Base-by-base conservation (phyloP, 2,329 filamentous ascomycete genomes). In the Aspergillus fumigatus region DNA sequence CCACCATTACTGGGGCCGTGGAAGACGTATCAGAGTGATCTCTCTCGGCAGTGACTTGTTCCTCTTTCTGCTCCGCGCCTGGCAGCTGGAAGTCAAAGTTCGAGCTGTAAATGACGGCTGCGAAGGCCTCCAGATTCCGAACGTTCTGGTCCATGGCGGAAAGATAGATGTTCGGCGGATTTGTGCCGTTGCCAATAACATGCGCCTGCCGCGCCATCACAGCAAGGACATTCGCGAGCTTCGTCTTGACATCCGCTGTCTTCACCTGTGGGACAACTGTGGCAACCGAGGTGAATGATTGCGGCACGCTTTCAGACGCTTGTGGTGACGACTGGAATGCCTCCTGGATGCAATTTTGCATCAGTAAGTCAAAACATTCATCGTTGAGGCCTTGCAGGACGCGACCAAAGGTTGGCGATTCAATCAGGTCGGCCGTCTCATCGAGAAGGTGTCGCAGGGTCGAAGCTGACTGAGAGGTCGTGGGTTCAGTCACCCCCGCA, bases 341-440 rank as follows among this genome's bases (percentile, higher is more conserved):
- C 61, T 90, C 86, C 3, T 83, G 80, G 4, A 89, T 87, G 53
- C 97, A 84, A 73, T 94, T 82, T 68, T 97, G 89, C 26, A 96
- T 83, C 17, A 99, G 82, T 25, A 88, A 84, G 2, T 89, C 89
- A 76, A 97, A 99, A 54, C 88, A 89, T 48, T 91, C 84, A 72
- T 97, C 92, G 58, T 97, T 88, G 55, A 97, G 83, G 56, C 90
- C 85, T 2, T 88, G 90, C 48, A 97, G 82, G 38, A 99, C 92
- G 67, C 92, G 88, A 0, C 87, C 84, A 75, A 97, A 97, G 38
- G 90, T 84, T 0, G 94, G 94, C 1, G 94, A 97, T 70, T 99
- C 94, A 69, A 97, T 88, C 25, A 99, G 83, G 71, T 99, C 94
- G 41, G 93, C 90, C 1, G 94, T 97, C 78, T 99, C 94, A 71